These are phyloP conservation scores for Pseudogymnoascus destructans DNA, from an alignment of 2,329 filamentous ascomycete genomes.

Conservation along the genomic window DNA sequence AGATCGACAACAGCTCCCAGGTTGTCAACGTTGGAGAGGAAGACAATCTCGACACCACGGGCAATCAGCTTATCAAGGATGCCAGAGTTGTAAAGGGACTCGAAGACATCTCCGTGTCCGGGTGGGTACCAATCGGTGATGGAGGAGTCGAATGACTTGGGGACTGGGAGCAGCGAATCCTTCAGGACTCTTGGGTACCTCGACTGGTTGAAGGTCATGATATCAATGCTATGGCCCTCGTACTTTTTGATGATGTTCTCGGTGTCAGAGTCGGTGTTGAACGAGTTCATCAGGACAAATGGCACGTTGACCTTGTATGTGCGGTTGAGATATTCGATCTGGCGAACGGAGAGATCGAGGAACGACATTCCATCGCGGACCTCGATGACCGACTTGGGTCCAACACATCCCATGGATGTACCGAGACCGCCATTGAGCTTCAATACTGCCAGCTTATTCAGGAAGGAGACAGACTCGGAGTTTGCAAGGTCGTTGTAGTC, in stretches of 20 bases:
- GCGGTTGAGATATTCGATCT: conserved; percentile 98
- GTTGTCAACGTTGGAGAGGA: conserved; percentile 99
- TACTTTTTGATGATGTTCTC: conserved; percentile 99
- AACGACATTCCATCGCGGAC: conserved; percentile 99
- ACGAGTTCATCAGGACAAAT: conserved; percentile 99
- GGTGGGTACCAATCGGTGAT: conserved; percentile 98
- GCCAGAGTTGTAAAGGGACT: conserved; percentile 98
- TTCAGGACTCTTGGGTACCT: conserved; percentile 95
- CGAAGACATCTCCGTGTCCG: conserved; percentile 98
- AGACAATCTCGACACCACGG: conserved; percentile 92
- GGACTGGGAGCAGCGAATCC: conserved; percentile 91
- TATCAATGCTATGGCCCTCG: conserved; percentile 98
- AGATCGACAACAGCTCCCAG: conserved; percentile 94
- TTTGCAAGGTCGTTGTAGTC: conserved; percentile 86
- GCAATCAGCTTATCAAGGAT: conserved; percentile 93
- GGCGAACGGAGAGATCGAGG: conserved; percentile 93
- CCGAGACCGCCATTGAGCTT: conserved; percentile 99
- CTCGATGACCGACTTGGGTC: conserved; percentile 98
- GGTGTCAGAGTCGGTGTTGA: conserved; percentile 98
- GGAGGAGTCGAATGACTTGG: conserved; percentile 74
- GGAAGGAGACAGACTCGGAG: conserved; percentile 80
- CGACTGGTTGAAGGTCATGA: conserved; percentile 99
- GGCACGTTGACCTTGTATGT: conserved; percentile 96
- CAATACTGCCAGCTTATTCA: conserved; percentile 94
- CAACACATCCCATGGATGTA: conserved; percentile 99